Evolutionary conservation across 768 basidiomycete genomes (phyloP), one percentile per base, ranked within the genome.

Genomic region (Pleurotus djamor): DNA sequence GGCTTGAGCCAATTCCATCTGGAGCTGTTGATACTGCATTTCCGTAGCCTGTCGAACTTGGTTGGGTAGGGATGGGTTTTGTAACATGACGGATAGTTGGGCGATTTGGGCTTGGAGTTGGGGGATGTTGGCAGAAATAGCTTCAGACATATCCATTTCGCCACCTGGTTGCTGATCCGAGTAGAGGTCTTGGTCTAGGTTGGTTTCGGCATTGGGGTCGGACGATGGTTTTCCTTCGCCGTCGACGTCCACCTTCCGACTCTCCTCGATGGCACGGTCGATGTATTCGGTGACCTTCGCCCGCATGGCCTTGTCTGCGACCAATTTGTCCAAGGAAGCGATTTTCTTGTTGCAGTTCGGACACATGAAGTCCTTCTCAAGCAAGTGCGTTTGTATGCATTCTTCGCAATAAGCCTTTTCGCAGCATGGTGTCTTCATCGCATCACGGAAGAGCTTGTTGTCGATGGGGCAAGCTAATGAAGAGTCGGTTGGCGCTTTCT

Each of bases 341-440:
- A 98, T 85, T 76, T 91, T 94, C 73, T 89, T 88, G 63, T 85
- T 82, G 72, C 97, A 98, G 64, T 87, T 86, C 6, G 94, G 96
- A 74, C 96, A 98, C 59, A 89, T 77, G 72, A 98, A 98, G 77
- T 97, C 95, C 73, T 92, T 87, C 72, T 98, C 96, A 63, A 96
- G 83, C 52, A 99, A 80, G 73, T 96, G 83, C 45, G 92, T 94
- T 72, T 96, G 92, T 63, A 99, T 92, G 76, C 96, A 98, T 72
- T 98, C 96, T 74, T 98, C 96, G 80, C 96, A 98, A 74, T 92
- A 99, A 10, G 83, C 68, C 44, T 88, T 92, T 65, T 84, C 85
- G 78, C 96, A 98, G 74, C 96, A 98, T 2, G 97, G 96, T 2
- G 94, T 96, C 74, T 92, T 91, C 69, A 96, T 92, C 48, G 96